Percentiles rank a stretch among this genome's conserved stretches.
Conservation (phyloP, 192 early-diverging fungal species). For the Diversispora eburnea region DNA sequence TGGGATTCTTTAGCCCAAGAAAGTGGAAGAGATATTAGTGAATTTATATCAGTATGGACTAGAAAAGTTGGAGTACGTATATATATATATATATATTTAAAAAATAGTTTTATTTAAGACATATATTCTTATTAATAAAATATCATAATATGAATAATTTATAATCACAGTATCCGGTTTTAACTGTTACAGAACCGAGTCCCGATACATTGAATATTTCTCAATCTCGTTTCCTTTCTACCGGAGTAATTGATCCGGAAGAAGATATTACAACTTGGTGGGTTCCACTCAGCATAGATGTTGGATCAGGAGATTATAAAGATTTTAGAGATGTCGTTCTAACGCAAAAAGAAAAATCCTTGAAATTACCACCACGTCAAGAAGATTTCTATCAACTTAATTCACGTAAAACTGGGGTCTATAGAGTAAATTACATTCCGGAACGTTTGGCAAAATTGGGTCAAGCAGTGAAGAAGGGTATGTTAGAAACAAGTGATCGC, state of each 20-base stretch:
- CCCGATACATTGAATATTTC: slow-evolving; percentile 58
- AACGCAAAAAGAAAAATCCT: slow-evolving; percentile 40
- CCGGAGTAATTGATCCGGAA: slow-evolving; percentile 69
- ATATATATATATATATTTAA: neutral
- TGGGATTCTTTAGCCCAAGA: slow-evolving; percentile 79
- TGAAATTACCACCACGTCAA: slow-evolving; percentile 49
- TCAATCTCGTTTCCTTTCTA: slow-evolving; percentile 83
- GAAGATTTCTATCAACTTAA: slow-evolving; percentile 83
- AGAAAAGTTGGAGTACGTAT: slow-evolving; percentile 65
- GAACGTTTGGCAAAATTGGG: slow-evolving; percentile 51
- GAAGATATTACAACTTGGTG: slow-evolving; percentile 85
- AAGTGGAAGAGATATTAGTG: slow-evolving; percentile 74
- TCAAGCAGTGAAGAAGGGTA: slow-evolving; percentile 50
- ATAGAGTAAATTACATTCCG: slow-evolving; percentile 75
- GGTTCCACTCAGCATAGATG: slow-evolving; percentile 71
- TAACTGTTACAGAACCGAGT: slow-evolving; percentile 61
- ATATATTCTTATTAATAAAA: neutral
- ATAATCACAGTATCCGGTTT: slow-evolving; percentile 62
- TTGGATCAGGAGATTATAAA: neutral
- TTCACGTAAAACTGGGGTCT: slow-evolving; percentile 73
- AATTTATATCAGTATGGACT: slow-evolving; percentile 90
- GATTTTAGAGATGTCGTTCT: slow-evolving; percentile 35
- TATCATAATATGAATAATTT: neutral
- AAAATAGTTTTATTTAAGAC: neutral
- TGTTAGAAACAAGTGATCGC: slow-evolving; percentile 67